Conservation (phyloP, 768 basidiomycete genomes). For the Cyclocybe cylindracea region DNA sequence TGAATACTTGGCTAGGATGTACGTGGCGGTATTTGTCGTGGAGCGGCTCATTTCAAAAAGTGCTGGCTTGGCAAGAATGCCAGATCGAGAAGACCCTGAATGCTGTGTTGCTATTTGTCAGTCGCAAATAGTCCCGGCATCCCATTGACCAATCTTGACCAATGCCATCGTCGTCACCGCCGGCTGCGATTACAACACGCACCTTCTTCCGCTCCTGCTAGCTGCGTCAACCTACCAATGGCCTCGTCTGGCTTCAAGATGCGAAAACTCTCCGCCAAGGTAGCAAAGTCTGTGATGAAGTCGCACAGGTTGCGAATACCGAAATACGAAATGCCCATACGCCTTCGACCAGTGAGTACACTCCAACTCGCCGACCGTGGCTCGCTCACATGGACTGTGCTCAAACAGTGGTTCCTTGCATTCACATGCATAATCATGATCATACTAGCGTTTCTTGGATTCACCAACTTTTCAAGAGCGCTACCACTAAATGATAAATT, state of each 20-base stretch:
- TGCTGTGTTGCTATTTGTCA: conserved; percentile 11
- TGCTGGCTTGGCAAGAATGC: neutral
- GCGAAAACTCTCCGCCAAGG: conserved; percentile 41
- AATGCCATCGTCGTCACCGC: neutral
- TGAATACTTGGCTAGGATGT: conserved; percentile 65
- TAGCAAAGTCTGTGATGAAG: conserved; percentile 67
- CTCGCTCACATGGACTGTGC: neutral
- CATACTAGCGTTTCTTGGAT: conserved; percentile 71
- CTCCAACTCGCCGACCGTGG: neutral
- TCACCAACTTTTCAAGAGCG: conserved; percentile 66
- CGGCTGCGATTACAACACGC: too few species aligned
- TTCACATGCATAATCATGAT: conserved; percentile 72
- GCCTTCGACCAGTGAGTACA: conserved; percentile 63
- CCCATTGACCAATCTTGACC: neutral
- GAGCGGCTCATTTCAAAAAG: conserved; percentile 44
- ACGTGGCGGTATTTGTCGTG: conserved; percentile 60
- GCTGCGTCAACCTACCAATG: neutral
- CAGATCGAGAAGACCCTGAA: neutral
- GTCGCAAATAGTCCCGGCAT: neutral
- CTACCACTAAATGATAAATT: conserved; percentile 80
- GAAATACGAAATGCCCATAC: conserved; percentile 69
- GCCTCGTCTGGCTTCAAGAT: conserved; percentile 3
- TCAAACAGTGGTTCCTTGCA: conserved; percentile 73
- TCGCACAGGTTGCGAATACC: conserved; percentile 65
- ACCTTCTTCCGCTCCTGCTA: too few species aligned